Conservation (phyloP, 2,329 filamentous ascomycete genomes). For the Cadophora malorum region DNA sequence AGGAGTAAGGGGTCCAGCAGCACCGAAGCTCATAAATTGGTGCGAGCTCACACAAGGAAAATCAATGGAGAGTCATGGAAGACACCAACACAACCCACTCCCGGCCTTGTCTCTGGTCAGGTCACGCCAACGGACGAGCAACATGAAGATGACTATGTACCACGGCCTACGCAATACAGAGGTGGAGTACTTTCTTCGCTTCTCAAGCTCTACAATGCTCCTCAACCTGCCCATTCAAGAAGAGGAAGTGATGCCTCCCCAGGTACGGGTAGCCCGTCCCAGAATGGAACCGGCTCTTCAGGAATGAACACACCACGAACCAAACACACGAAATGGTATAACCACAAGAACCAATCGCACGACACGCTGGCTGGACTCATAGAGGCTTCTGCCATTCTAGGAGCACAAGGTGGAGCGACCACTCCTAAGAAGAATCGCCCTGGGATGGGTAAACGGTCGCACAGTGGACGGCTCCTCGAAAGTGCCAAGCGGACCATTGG, state of each 20-base stretch:
- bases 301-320: conserved; percentile 46
- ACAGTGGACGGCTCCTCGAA: conserved; percentile 39
- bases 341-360: conserved; percentile 52
- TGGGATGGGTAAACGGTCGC: conserved; percentile 40
- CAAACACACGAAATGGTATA: conserved; percentile 45
- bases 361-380: conserved; percentile 58
- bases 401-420: conserved; percentile 54
- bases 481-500: conserved; percentile 36
- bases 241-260: conserved; percentile 44
- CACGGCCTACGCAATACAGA: conserved; percentile 70
- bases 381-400: conserved; percentile 60
- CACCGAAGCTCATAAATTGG: conserved; percentile 53
- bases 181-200: conserved; percentile 77
- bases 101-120: conserved; percentile 50
- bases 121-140: conserved; percentile 52
- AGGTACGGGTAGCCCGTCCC: conserved; percentile 46
- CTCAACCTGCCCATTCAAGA: conserved; percentile 44
- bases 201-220: conserved; percentile 70
- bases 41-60: conserved; percentile 49
- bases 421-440: conserved; percentile 42
- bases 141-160: conserved; percentile 66
- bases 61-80: conserved; percentile 31
- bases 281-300: conserved; percentile 45
- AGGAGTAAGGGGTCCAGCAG: conserved; percentile 36
- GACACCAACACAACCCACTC: conserved; percentile 27